Evolutionary conservation across 305 asterid species (phyloP), one percentile per base, ranked within the genome.

Genomic region (Andrographis paniculata): DNA sequence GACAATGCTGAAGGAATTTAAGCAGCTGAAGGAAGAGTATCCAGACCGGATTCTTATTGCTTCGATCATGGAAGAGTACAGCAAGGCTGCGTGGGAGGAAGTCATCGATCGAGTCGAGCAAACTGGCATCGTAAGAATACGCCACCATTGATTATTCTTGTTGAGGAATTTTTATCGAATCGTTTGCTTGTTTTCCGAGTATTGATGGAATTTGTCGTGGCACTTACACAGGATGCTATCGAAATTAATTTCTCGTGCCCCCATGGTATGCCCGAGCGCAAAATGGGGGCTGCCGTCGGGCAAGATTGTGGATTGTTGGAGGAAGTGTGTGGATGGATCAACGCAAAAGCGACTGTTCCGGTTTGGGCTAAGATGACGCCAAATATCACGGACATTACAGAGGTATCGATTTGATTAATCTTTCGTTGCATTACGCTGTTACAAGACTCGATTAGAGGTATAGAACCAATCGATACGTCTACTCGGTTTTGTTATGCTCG

Each of bases 311-410:
- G 57, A 0, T 65, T 89, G 62, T 55, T 89, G 71, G 97, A 82
- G 68, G 95, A 89, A 64, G 82, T 89, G 24, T 79, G 91, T 45
- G 91, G 87, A 45, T 89, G 95, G 97, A 71, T 89, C 44, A 89
- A 85, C 64, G 95, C 70, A 11, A 79, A 79, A 66, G 93, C 95
- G 37, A 79, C 84, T 0, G 82, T 89, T 45, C 93, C 95, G 12
- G 94, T 89, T 60, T 89, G 97, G 97, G 93, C 97, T 44, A 85
- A 89, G 76, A 89, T 89, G 97, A 89, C 97, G 19, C 97, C 97
- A 9, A 89, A 89, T 57, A 72, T 89, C 66, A 89, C 95, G n/a
- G 95, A 85, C 55, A 85, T 89, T 38, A 66, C 95, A 20, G 63
- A 75, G 93, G 97, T 78, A 61, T 36, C n/a, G 42, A 14, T 47